Evolutionary conservation across 2,329 filamentous ascomycete genomes (phyloP).

Genomic region (Pseudogymnoascus sp.): DNA sequence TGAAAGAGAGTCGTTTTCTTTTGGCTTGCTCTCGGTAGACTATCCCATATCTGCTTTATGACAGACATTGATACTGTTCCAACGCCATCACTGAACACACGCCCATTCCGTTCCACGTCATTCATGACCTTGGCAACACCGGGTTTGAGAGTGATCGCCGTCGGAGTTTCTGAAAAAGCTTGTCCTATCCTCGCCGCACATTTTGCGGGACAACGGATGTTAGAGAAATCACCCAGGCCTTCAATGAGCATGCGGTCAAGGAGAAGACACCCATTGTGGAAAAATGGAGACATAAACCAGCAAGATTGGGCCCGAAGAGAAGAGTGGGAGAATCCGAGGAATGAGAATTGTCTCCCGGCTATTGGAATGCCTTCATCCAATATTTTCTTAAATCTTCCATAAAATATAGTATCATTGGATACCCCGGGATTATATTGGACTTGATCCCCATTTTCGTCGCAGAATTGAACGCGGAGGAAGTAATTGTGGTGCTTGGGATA

Average conservation of each 20-base stretch:
- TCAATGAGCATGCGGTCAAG: slow-evolving; percentile 35
- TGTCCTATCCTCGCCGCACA: slow-evolving; percentile 53
- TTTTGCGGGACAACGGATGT: slow-evolving; percentile 46
- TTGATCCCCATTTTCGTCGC: slow-evolving; percentile 62
- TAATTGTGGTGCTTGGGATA: slow-evolving; percentile 51
- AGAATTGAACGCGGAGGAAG: slow-evolving; percentile 65
- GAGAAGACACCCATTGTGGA: slow-evolving; percentile 25
- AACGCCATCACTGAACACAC: slow-evolving; percentile 72
- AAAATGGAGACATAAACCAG: slow-evolving; percentile 54
- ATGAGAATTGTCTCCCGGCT: slow-evolving; percentile 53
- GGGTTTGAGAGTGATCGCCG: slow-evolving; percentile 43
- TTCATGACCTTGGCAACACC: slow-evolving; percentile 31
- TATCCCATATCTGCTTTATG: slow-evolving; percentile 50
- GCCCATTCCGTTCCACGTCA: slow-evolving; percentile 46
- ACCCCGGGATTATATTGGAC: slow-evolving; percentile 49
- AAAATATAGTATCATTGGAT: slow-evolving; percentile 43
- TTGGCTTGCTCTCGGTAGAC: slow-evolving; percentile 39
- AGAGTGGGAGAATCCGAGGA: slow-evolving; percentile 74
- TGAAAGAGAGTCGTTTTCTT: slow-evolving; percentile 60
- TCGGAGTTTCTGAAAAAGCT: slow-evolving; percentile 68
- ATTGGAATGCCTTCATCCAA: slow-evolving; percentile 54
- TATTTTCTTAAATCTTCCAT: slow-evolving; percentile 51
- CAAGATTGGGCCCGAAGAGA: slow-evolving; percentile 63
- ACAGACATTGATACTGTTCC: slow-evolving; percentile 61
- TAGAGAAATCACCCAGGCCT: slow-evolving; percentile 40